Evolutionary conservation across 768 basidiomycete genomes (phyloP).

Genomic region (Chlorophyllum brunneum): DNA sequence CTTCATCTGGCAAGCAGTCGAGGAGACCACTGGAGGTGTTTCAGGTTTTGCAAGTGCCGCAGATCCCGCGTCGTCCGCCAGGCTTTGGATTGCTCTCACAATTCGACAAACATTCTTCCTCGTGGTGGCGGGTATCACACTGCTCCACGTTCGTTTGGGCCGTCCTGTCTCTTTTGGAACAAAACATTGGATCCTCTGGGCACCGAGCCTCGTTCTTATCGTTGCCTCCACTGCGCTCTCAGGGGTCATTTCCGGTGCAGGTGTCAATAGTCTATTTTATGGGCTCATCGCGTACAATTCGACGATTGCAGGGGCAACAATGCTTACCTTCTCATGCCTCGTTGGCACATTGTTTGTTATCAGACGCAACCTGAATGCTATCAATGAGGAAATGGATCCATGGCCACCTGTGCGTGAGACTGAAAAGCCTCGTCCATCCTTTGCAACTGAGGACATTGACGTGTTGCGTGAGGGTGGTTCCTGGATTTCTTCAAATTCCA

Average conservation of each 20-base stretch:
- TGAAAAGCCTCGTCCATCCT: slow-evolving; percentile 57
- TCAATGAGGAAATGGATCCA: slow-evolving; percentile 46
- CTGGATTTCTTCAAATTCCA: slow-evolving; percentile 73
- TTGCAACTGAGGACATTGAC: slow-evolving; percentile 70
- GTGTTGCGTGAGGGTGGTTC: slow-evolving; percentile 71
- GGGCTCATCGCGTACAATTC: slow-evolving; percentile 60
- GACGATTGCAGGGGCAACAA: slow-evolving; percentile 48
- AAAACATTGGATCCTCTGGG: slow-evolving; percentile 75
- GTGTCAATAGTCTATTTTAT: slow-evolving; percentile 50
- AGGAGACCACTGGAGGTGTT: slow-evolving; percentile 46
- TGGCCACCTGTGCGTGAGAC: slow-evolving; percentile 58
- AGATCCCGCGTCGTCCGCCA: slow-evolving; percentile 50
- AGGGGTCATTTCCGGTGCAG: slow-evolving; percentile 52
- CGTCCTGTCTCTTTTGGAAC: slow-evolving; percentile 64
- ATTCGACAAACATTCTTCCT: slow-evolving; percentile 67
- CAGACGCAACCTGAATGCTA: slow-evolving; percentile 56
- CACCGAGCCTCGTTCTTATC: slow-evolving; percentile 53
- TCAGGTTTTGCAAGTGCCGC: slow-evolving; percentile 38
- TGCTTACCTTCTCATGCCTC: slow-evolving; percentile 52
- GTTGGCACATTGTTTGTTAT: slow-evolving; percentile 61
- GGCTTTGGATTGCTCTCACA: slow-evolving; percentile 69
- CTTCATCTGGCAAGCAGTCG: slow-evolving; percentile 65
- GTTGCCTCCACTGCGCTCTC: slow-evolving; percentile 56
- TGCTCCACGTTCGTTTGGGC: slow-evolving; percentile 68
- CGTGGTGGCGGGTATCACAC: slow-evolving; percentile 53